These are phyloP conservation scores for Hericium rajendrae DNA, from an alignment of 768 basidiomycete species.

Conservation along the genomic window DNA sequence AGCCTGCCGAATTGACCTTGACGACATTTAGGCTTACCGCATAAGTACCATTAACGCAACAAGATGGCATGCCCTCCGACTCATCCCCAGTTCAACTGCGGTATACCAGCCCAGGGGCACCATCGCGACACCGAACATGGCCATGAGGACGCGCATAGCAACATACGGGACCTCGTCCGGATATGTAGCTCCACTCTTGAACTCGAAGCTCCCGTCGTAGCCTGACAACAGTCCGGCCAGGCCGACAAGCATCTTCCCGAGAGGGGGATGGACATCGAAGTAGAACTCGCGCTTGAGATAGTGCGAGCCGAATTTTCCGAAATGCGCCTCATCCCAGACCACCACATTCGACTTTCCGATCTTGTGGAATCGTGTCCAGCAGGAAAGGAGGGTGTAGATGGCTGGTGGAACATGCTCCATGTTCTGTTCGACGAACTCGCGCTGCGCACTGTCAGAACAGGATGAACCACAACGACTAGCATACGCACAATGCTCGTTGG, in stretches of 20 bases:
- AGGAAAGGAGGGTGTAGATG: constrained; percentile 86
- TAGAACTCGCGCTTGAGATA: constrained; percentile 99
- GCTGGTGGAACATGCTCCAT: constrained; percentile 68
- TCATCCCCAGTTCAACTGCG: constrained; percentile 89
- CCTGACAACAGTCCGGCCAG: constrained; percentile 85
- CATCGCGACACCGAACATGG: constrained; percentile 89
- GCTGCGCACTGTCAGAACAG: constrained; percentile 26
- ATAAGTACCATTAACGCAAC: constrained; percentile 92
- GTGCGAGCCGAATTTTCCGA: constrained; percentile 97
- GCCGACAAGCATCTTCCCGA: constrained; percentile 98
- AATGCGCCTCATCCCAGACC: constrained; percentile 99
- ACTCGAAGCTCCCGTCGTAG: constrained; percentile 88
- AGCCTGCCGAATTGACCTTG: neutral
- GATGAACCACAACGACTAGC: neutral
- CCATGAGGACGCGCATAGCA: constrained; percentile 91
- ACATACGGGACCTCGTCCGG: constrained; percentile 82
- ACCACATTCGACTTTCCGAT: constrained; percentile 83
- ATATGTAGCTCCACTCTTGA: constrained; percentile 85
- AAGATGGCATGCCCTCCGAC: constrained; percentile 79
- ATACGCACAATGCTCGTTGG: constrained; percentile 40
- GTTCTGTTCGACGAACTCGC: constrained; percentile 74
- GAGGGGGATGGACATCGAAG: constrained; percentile 97
- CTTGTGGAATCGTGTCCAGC: constrained; percentile 90
- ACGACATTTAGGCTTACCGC: constrained; percentile 42
- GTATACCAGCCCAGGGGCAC: constrained; percentile 98